Evolutionary conservation across 768 basidiomycete species (phyloP).

Genomic region (Leucogyrophana mollusca): DNA sequence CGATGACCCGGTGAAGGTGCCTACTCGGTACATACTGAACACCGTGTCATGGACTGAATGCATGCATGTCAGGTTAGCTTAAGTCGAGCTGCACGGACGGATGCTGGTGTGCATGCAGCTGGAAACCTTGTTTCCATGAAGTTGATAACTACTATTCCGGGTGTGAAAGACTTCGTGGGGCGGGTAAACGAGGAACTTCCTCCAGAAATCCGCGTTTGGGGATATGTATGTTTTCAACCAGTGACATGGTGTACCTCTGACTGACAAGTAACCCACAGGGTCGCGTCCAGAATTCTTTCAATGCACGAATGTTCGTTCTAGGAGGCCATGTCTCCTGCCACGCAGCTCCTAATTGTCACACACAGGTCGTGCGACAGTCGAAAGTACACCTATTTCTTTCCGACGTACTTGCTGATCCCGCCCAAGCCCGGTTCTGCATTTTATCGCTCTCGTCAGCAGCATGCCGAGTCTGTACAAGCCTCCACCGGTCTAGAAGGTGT

Average conservation of each 20-base stretch:
- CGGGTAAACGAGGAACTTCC: conserved; percentile 88
- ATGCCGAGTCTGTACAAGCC: conserved; percentile 24
- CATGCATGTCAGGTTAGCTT: conserved; percentile 63
- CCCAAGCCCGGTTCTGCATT: conserved; percentile 77
- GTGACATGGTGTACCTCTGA: neutral
- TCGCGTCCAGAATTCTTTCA: conserved; percentile 79
- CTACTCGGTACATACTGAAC: neutral
- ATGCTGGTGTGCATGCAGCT: conserved; percentile 96
- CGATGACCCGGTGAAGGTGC: conserved; percentile 83
- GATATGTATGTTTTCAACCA: conserved; percentile 51
- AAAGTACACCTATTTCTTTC: conserved; percentile 97
- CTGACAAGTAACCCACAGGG: conserved; percentile 34
- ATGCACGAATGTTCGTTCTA: conserved; percentile 61
- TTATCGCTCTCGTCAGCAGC: conserved; percentile 39
- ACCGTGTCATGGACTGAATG: too few relatives aligned
- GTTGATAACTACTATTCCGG: conserved; percentile 78
- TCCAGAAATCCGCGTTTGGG: conserved; percentile 91
- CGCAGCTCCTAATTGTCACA: neutral
- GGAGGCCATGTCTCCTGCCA: neutral
- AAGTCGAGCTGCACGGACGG: conserved; percentile 89
- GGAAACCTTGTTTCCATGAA: conserved; percentile 93
- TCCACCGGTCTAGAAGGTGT: conserved; percentile 16
- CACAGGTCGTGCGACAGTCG: conserved; percentile 87
- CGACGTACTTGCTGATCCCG: conserved; percentile 88
- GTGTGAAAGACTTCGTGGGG: conserved; percentile 63